Percentiles rank a stretch among this genome's conserved stretches.
Evolutionary conservation across 2,329 filamentous ascomycete genomes (phyloP).

Genomic region (Pseudogymnoascus sp.): DNA sequence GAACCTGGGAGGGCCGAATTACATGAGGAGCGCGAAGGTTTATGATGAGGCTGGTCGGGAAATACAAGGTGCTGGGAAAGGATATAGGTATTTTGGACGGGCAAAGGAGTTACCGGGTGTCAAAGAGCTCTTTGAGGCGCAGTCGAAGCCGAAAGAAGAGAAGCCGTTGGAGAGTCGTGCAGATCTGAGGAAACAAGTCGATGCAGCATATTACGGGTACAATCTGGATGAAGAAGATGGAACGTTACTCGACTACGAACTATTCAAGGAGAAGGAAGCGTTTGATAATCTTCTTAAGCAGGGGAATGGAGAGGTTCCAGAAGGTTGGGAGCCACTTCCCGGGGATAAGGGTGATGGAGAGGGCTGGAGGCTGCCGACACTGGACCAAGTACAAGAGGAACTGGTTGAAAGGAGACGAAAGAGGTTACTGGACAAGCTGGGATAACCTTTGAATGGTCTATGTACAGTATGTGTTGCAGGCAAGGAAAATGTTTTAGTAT

Average conservation of each 20-base stretch:
- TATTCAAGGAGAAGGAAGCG: constrained; percentile 74
- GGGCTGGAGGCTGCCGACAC: constrained; percentile 73
- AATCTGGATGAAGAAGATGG: constrained; percentile 88
- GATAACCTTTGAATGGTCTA: constrained; percentile 13
- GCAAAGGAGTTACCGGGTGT: constrained; percentile 88
- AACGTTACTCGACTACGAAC: constrained; percentile 71
- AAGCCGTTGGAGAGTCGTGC: constrained; percentile 59
- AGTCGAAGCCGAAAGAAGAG: constrained; percentile 49
- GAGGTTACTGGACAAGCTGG: constrained; percentile 70
- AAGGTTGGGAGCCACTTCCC: constrained; percentile 77
- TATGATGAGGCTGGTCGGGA: constrained; percentile 48
- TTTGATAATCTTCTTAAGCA: constrained; percentile 58
- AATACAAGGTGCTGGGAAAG: constrained; percentile 66
- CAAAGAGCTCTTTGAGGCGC: constrained; percentile 89
- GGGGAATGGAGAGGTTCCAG: constrained; percentile 50
- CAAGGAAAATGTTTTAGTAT: not conserved
- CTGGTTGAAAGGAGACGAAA: constrained; percentile 77
- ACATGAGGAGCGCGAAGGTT: constrained; percentile 43
- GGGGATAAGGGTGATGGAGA: constrained; percentile 80
- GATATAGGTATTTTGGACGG: constrained; percentile 89
- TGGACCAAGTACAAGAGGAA: constrained; percentile 92
- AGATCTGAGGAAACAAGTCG: constrained; percentile 68
- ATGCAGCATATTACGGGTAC: constrained; percentile 94
- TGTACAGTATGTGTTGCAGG: not conserved
- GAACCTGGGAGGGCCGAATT: constrained; percentile 68